phyloP scores from a whole-genome alignment of 2,329 filamentous ascomycete genomes.

The Beauveria sp. region DNA sequence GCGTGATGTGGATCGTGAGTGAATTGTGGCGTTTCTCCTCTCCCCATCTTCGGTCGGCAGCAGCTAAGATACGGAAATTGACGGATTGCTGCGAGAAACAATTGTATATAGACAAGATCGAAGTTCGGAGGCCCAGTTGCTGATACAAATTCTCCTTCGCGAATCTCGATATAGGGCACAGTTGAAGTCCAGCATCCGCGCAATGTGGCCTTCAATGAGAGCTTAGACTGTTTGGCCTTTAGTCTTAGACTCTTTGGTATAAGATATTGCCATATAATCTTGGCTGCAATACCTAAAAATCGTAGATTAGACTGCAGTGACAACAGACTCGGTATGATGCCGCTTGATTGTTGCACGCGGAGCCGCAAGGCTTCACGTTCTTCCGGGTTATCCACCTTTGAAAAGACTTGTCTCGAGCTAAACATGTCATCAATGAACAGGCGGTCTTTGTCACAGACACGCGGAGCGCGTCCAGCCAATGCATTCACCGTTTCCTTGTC shows the following conservation, averaged over 20 bases:
- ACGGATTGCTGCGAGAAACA: conserved; percentile 13
- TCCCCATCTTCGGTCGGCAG: conserved; percentile 2
- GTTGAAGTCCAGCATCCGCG: conserved; percentile 4
- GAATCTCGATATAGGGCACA: conserved; percentile 12
- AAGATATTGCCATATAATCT: neutral
- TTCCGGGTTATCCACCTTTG: neutral
- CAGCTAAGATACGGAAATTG: conserved; percentile 13
- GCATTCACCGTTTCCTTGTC: conserved; percentile 8
- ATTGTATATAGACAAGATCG: conserved; percentile 12
- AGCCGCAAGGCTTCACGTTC: neutral
- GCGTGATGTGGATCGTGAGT: conserved; percentile 3
- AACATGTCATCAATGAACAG: neutral
- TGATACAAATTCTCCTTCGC: conserved; percentile 13
- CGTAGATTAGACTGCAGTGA: conserved; percentile 1
- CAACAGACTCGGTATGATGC: neutral
- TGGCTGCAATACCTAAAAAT: conserved; percentile 1
- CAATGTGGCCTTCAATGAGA: conserved; percentile 4
- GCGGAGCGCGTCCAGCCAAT: conserved; percentile 1
- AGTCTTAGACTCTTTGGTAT: conserved; percentile 2
- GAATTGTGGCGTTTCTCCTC: conserved; percentile 1
- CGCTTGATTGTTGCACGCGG: neutral
- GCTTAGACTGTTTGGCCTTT: neutral
- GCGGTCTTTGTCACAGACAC: neutral
- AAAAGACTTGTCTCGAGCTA: neutral
- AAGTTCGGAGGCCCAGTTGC: conserved; percentile 11